Conservation (phyloP, 805 yeast genomes). For the Huiozyma naganishii region DNA sequence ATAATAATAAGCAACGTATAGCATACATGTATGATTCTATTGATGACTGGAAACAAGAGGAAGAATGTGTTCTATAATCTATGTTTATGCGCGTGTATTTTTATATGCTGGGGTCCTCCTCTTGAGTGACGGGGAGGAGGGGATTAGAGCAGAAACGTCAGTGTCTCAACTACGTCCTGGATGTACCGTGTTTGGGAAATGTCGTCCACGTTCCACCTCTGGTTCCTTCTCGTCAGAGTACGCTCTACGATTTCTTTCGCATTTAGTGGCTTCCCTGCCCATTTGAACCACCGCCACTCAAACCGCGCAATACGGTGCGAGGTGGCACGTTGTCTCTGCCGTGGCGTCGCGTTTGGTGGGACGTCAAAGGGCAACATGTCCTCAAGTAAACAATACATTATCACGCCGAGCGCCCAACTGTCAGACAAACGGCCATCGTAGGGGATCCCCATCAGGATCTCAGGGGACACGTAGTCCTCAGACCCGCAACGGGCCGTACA, state of each 20-base stretch:
- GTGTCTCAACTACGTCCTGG: constrained; percentile 2
- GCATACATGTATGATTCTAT: no score
- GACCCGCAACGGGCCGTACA: constrained; percentile 90
- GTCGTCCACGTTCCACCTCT: constrained; percentile 21
- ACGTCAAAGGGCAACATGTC: constrained; percentile 87
- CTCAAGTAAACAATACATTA: constrained; percentile 76
- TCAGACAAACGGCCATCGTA: constrained; percentile 90
- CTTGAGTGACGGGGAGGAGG: no score
- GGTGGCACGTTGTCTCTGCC: constrained; percentile 32
- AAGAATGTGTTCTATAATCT: no score
- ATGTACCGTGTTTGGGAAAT: constrained; percentile 18
- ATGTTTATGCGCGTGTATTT: no score
- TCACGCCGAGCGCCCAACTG: constrained; percentile 90
- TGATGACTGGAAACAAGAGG: no score
- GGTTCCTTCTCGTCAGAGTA: constrained; percentile 22
- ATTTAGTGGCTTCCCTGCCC: constrained; percentile 12
- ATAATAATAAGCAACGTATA: no score
- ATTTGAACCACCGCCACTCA: constrained; percentile 76
- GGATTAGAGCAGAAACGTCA: constrained; percentile 1
- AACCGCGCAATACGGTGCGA: constrained; percentile 87
- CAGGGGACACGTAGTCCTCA: constrained; percentile 94
- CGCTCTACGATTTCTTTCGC: constrained; percentile 22
- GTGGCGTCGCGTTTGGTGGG: constrained; percentile 42
- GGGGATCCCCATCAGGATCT: constrained; percentile 75
- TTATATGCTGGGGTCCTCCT: no score